Evolutionary conservation across 495 filamentous ascomycete species (phyloP), one percentile per base, ranked within the genome.

Genomic region (Aeminium ludgeri): DNA sequence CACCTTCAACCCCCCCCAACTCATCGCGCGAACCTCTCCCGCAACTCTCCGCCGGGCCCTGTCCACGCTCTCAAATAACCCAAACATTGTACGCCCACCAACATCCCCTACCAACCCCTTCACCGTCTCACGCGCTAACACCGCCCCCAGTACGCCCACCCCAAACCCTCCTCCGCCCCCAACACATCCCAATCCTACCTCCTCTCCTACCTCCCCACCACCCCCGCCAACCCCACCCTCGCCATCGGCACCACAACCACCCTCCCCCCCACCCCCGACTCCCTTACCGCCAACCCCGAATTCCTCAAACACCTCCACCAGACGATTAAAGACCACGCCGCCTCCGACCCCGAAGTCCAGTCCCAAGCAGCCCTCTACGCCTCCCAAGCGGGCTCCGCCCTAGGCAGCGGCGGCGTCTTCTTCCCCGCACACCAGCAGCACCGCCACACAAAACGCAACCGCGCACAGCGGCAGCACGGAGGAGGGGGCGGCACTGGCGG

Each of bases 321-420:
- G 1, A 79, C 89, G 0, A 64, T 93, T 33, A 60, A 67, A 11
- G 51, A 74, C 31, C 63, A 93, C 53, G 87, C 81, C 6, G 58
- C 68, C 41, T 53, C 76, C 29, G 89, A 95, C 49, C 80, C 80
- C 0, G 64, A 65, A 20, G 71, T 91, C 3, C 65, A 76, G 46
- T 67, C 74, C 6, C 82, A 92, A 55, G 87, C 87, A 2, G 66
- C 73, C 30, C 77, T 78, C 1, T 82, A 89, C 59, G 80, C 80
- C 7, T 84, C 82, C 0, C 76, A 78, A 0, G 73, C 76, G 10
- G 86, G 86, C 6, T 72, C 80, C 20, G 74, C 69, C 27, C 63
- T 86, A 17, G 76, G 72, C 32, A 70, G 66, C 8, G 75, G 74
- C 5, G 80, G 78, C 4, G 69, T 69, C 19, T 68, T 83, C 47